Evolutionary conservation across 768 basidiomycete genomes (phyloP).

Genomic region (Collybia sordida): DNA sequence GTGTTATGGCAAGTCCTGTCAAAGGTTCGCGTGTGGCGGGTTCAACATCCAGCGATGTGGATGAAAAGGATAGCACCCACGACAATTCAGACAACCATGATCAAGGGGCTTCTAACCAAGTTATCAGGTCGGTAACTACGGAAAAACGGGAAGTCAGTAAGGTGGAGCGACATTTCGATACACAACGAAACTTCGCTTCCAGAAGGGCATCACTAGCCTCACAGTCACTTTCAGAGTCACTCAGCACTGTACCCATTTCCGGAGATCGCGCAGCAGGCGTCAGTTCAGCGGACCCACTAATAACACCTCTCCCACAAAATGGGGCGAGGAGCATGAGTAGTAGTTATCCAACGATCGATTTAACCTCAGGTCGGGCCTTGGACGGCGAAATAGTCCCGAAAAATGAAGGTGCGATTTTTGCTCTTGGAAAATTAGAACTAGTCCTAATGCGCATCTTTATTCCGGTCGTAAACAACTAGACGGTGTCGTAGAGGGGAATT

Average conservation of each 20-base stretch:
- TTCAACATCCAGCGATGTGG: slow-evolving; percentile 9
- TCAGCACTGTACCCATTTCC: slow-evolving; percentile 44
- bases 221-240: slow-evolving; percentile 61
- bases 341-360: slow-evolving; percentile 23
- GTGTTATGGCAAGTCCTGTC: slow-evolving; percentile 48
- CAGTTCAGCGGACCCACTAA: slow-evolving; percentile 46
- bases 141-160: slow-evolving; percentile 24
- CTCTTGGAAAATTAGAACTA: slow-evolving; percentile 11
- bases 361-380: slow-evolving; percentile 4
- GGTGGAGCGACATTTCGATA: slow-evolving; percentile 14
- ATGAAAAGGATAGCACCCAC: slow-evolving; percentile 16
- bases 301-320: slow-evolving; percentile 36
- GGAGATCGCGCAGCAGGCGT: slow-evolving; percentile 19
- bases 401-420: slow-evolving; percentile 5
- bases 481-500: slow-evolving; percentile 8
- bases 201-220: slow-evolving; percentile 59
- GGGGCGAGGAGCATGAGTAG: slow-evolving; percentile 41
- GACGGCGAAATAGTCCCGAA: slow-evolving; percentile 2
- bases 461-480: slow-evolving; percentile 16
- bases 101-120: no score
- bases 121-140: no score
- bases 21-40: slow-evolving; percentile 28
- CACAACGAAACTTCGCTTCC: slow-evolving; percentile 38
- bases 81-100: slow-evolving; percentile 7
- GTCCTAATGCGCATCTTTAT: slow-evolving; percentile 17